Conservation (phyloP, 2,329 filamentous ascomycete species). For the Metarhizium sp. region DNA sequence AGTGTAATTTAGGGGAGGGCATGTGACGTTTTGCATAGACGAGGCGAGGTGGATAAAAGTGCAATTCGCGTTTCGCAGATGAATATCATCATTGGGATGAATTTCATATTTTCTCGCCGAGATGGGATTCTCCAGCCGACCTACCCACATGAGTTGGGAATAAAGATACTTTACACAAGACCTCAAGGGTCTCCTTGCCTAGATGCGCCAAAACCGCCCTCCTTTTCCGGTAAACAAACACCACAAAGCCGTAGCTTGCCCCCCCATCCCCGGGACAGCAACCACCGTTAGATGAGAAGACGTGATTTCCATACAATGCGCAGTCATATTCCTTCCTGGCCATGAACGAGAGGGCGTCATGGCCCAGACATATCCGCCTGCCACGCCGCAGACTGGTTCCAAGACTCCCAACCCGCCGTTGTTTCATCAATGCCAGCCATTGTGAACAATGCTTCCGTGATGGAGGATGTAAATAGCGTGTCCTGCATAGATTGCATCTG, state of each 20-base stretch:
- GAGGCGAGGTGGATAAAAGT: no score
- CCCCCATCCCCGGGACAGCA: no score
- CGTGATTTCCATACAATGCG: no score
- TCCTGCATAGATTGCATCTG: slow-evolving; percentile 16
- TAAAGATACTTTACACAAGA: background rate
- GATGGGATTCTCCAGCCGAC: background rate
- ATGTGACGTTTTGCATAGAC: no score
- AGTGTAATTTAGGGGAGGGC: no score
- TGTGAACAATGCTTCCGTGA: slow-evolving; percentile 13
- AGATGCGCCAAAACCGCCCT: background rate
- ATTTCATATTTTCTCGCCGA: background rate
- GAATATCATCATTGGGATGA: no score
- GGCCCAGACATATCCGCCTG: slow-evolving; percentile 1
- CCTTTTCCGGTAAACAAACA: no score
- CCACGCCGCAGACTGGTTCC: slow-evolving; percentile 12
- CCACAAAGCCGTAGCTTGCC: no score
- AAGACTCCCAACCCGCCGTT: slow-evolving; percentile 11
- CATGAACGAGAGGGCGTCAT: background rate
- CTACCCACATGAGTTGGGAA: background rate
- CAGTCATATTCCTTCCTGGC: no score
- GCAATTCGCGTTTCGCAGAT: no score
- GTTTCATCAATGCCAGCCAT: background rate
- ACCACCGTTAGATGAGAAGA: no score
- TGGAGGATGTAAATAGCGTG: slow-evolving; percentile 17
- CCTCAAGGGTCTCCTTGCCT: background rate